Base-by-base conservation (phyloP, 345 rosid species). In the Lumnitzera littorea region DNA sequence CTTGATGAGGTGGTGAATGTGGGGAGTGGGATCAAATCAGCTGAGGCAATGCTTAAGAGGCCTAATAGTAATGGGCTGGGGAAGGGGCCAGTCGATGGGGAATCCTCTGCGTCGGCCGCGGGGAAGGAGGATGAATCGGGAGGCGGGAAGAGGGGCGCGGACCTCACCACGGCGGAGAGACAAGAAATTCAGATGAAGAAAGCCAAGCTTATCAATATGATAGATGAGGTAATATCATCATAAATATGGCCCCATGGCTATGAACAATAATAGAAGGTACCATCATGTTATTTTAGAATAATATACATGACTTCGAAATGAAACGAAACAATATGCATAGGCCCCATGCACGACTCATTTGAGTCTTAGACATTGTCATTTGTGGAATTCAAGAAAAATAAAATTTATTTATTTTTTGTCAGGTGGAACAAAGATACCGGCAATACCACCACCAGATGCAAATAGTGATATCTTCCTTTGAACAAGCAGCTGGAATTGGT, bases 161-260 rank as follows among this genome's bases (percentile, higher is more conserved):
- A 92, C 65, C 78, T 89, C 20, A 68, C 81, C 49, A 85, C 88
- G 23, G 90, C 88, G 1, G 98, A 92, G 80, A 87, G 96, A 59
- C 98, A 92, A 70, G 98, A 89, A 61, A 84, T 89, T 82, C 98
- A 92, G 91, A 89, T 85, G 96, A 92, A 82, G 79, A 92, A 89
- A 76, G 96, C 96, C 9, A 92, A 89, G 73, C 88, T 92, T 25
- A 82, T 83, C 48, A 81, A 53, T 76, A 92, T 92, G 96, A 88
- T 92, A 53, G 96, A 89, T 51, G 96, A 92, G 96, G 98, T 92
- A 79, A 31, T 36, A 36, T 9, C 43, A 36, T 36, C 43, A 36
- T 36, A 9, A 36, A 36, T 7, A 36, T 36, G 43, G 43, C 7
- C 43, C 43, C 43, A 36, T 36, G 10, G 11, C 43, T 36, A 9